Evolutionary conservation across 352 stramenopile genomes (phyloP).

Genomic region (Phytophthora fragariae): DNA sequence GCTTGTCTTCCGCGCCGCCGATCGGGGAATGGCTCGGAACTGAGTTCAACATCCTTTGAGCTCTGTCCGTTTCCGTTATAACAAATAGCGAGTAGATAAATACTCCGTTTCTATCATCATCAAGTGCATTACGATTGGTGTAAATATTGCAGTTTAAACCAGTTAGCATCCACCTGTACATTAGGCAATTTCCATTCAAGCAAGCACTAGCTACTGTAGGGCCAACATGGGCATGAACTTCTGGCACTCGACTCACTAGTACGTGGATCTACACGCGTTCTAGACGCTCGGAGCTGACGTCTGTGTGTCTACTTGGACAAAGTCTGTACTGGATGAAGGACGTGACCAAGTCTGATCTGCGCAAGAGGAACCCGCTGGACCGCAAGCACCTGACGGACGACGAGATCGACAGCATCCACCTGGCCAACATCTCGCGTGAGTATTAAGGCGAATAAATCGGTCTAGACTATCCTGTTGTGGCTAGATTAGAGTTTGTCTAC

Average conservation of each 20-base stretch:
- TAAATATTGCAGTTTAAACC: constrained; percentile 18
- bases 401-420: constrained; percentile 91
- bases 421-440: constrained; percentile 86
- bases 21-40: constrained; percentile 24
- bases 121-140: constrained; percentile 12
- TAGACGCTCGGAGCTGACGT: not conserved
- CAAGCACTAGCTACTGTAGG: not conserved
- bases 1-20: constrained; percentile 8
- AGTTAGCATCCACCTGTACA: not conserved
- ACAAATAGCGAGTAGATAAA: constrained; percentile 14
- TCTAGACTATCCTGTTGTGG: not conserved
- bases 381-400: constrained; percentile 78
- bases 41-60: constrained; percentile 32
- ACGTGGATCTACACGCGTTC: constrained; percentile 21
- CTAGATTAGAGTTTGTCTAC: not conserved
- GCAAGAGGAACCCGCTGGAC: constrained; percentile 82
- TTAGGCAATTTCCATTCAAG: not conserved
- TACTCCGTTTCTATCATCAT: constrained; percentile 8
- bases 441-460: not conserved
- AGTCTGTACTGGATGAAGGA: constrained; percentile 93
- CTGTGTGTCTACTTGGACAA: not conserved
- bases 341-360: constrained; percentile 76
- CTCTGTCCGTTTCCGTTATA: constrained; percentile 18
- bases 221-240: constrained; percentile 87
- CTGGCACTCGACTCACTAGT: constrained; percentile 93